Base-by-base conservation (phyloP, 345 rosid genomes). In the Hibiscus tridactylites region DNA sequence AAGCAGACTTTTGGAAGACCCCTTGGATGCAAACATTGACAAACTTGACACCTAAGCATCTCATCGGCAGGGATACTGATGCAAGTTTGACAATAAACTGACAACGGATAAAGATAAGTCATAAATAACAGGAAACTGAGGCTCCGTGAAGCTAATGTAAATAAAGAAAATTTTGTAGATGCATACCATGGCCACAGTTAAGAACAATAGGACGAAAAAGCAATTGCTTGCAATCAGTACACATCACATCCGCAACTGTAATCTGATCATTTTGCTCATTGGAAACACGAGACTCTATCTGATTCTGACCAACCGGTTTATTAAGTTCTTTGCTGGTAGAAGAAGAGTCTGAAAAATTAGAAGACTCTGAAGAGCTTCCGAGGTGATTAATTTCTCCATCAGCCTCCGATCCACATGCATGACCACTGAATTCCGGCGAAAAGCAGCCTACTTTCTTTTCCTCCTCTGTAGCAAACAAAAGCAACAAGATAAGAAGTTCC, bases 141-240 rank as follows among this genome's bases (percentile, higher is more conserved):
- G 11, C 19, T 21, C 6, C 37, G 0, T 6, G 24, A 71, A 21
- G 35, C 9, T 24, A 71, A 37, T 58, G 10, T 6, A 21, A 28
- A 59, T 0, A 26, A 57, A 28, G 5, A 56, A 15, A 26, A 60
- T 26, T 8, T 4, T 31, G 10, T 5, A 62, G 15, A 53, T 17
- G 37, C 9, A 26, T 90, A 93, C 98, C 98, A 77, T 93, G 96
- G 76, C 97, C 96, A 53, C 94, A 93, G 71, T 93, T 91, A 76
- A 91, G 92, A 71, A 77, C 87, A 39, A 88, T 83, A 0, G 97
- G 93, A 68, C 61, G 83, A 63, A 83, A 75, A 16, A 87, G 87
- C 70, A 91, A 72, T 71, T 90, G 84, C 73, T 85, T 85, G 88
- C 97, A 93, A 56, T 86, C 81, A 61, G 77, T 9, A 79, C 97